Base-by-base conservation (phyloP, 2,329 filamentous ascomycete species). In the Alternaria tenuissima region DNA sequence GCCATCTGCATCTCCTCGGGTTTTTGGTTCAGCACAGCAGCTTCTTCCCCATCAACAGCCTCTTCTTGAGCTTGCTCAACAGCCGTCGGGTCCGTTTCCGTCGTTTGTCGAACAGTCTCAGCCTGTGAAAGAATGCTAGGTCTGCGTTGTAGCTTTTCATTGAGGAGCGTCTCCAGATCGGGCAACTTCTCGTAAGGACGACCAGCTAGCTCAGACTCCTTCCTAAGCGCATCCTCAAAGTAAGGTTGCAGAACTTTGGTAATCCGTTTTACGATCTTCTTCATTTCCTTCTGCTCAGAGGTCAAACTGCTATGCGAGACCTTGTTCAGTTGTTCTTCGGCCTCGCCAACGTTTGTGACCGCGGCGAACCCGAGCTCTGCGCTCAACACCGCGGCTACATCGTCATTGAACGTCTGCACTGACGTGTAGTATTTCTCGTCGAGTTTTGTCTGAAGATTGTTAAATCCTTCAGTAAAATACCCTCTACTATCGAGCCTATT, bases 211-310 rank as follows among this genome's bases (percentile, higher is more conserved):
- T 95, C 91, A n/a, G 91, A 89, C 77, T 98, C 94, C 55, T 92
- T 91, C 54, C 86, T 86, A 47, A 93, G 80, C 0, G 93, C 93
- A 55, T 87, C 85, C 76, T 97, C 91, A 3, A 97, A 82, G 44
- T 88, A 85, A 14, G 91, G 88, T 75, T 96, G 92, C 32, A 96
- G 86, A 1, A 89, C 88, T 76, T 93, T 96, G 66, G 96, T 86
- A 62, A 97, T 96, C 26, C 93, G 88, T 79, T 96, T 97, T 24
- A 91, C 93, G n/a, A 96, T 82, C 68, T 90, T 91, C 71, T 92
- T 91, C 62, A 91, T 88, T 68, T 96, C 91, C 59, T 92, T 91
- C 61, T 93, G 88, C 70, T 96, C 93, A 9, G 84, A 66, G 1
- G 77, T 80, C 48, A 84, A 69, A 7, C 75, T 76, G 60, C 73